Evolutionary conservation across 208 protist genomes (phyloP), one percentile per base, ranked within the genome.

Genomic region (Trypanosomatidae sp.): DNA sequence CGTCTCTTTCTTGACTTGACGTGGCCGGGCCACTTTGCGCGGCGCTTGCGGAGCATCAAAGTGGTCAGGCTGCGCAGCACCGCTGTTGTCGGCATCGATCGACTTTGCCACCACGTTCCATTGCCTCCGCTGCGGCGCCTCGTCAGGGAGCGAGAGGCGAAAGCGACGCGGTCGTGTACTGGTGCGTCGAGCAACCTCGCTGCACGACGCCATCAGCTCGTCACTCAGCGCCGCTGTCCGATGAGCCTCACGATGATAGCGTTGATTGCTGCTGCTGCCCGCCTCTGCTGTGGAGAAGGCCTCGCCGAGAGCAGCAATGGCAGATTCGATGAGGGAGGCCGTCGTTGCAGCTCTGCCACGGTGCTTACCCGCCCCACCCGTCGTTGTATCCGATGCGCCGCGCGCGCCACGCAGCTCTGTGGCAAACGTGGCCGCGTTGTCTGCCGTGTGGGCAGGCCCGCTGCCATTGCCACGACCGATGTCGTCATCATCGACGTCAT

Each of bases 21-120:
- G 73, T 33, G 88, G 68, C 2, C 88, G 76, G 1, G 85, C 80
- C 44, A 92, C 88, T 67, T 92, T 92, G 15, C 88, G 76, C 3
- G 88, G 88, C 1, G 76, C 59, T 41, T 77, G 73, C 33, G 87
- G 84, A 2, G 84, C 84, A 15, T 87, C 70, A 50, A 92, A 83
- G 50, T 33, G 43, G n/a, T 30, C n/a, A 30, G 67, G 39, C 60
- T 44, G 60, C 60, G 46, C 60, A 33, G 8, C 19, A 46, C n/a
- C 9, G n/a, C 5, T 50, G 58, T 12, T n/a, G 71, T 65, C 41
- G 5, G 59, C n/a, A 41, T n/a, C 19, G 33, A 44, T 12, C 43
- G 69, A 10, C 19, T 4, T 53, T 1, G 22, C 12, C 12, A 49
- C 22, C 25, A 15, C 25, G 7, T n/a, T 25, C 60, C 28, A 9